Percentiles rank a stretch among this genome's conserved stretches.
Conservation (phyloP, 1,284 basidiomycete genomes). For the Moesziomyces sp. region DNA sequence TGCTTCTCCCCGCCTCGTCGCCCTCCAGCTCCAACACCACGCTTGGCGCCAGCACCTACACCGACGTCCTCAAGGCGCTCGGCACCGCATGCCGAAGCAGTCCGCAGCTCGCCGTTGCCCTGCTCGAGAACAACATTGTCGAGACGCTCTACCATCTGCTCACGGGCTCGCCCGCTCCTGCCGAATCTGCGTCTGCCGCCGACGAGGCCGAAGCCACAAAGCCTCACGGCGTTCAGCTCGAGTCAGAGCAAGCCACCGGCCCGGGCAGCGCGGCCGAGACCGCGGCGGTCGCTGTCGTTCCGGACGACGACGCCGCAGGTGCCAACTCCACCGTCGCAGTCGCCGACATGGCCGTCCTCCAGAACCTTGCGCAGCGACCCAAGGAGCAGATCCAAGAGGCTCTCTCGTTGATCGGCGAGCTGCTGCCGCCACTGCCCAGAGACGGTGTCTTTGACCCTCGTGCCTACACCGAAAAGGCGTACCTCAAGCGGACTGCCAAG, state of each 20-base stretch:
- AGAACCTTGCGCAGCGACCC: constrained; percentile 92
- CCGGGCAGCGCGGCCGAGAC: constrained; percentile 37
- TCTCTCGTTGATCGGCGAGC: constrained; percentile 57
- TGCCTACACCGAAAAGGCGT: constrained; percentile 85
- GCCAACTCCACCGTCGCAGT: constrained; percentile 47
- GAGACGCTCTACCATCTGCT: constrained; percentile 64
- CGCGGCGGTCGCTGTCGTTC: constrained; percentile 42
- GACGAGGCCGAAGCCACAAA: constrained; percentile 17
- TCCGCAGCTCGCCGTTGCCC: constrained; percentile 53
- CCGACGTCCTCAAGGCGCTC: constrained; percentile 62
- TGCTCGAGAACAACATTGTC: constrained; percentile 63
- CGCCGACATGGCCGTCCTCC: constrained; percentile 92
- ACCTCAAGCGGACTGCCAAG: constrained; percentile 68
- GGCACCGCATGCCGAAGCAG: constrained; percentile 56
- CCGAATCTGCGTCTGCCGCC: constrained; percentile 12
- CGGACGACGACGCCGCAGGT: constrained; percentile 19
- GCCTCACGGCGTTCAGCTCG: constrained; percentile 35
- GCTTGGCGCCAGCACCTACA: constrained; percentile 53
- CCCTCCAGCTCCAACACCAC: constrained; percentile 46
- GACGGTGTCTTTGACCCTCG: constrained; percentile 95
- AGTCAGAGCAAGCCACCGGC: constrained; percentile 34
- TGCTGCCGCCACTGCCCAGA: constrained; percentile 68
- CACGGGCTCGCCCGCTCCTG: constrained; percentile 61
- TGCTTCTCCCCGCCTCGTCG: constrained; percentile 53
- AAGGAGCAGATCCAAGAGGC: constrained; percentile 75